Evolutionary conservation across 2,329 filamentous ascomycete genomes (phyloP).

Genomic region (Pyrenochaeta sp.): DNA sequence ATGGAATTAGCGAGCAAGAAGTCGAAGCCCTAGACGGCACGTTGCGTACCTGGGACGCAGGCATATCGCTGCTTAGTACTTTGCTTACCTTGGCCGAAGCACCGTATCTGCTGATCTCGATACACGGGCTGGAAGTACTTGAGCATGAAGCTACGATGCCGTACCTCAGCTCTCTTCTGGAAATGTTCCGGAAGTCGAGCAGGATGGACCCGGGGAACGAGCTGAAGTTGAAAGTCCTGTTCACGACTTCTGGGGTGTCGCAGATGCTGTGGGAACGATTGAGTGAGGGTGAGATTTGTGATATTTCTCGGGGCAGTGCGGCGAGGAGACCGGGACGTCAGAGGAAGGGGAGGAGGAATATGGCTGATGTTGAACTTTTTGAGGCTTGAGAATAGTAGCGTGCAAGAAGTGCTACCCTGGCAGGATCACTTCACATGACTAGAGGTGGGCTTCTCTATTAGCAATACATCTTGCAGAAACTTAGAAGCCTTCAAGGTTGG

Average conservation of each 20-base stretch:
- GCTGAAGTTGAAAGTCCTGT: background rate
- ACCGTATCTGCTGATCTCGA: background rate
- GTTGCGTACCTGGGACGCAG: background rate
- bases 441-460: no score
- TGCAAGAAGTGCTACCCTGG: no score
- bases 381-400: background rate
- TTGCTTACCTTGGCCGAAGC: background rate
- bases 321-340: background rate
- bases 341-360: background rate
- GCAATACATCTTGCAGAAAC: no score
- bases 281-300: background rate
- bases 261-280: background rate
- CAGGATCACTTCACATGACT: no score
- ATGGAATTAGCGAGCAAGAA: background rate
- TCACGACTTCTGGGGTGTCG: background rate
- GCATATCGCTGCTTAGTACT: background rate
- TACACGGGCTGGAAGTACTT: background rate
- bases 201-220: background rate
- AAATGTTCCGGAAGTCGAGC: background rate
- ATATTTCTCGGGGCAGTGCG: background rate
- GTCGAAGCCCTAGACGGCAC: background rate
- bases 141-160: background rate
- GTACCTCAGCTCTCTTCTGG: background rate
- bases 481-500: no score
- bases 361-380: background rate